These are phyloP conservation scores for Geotrichum aggregatum DNA, from an alignment of 1,139 yeast species.

Conservation along the genomic window DNA sequence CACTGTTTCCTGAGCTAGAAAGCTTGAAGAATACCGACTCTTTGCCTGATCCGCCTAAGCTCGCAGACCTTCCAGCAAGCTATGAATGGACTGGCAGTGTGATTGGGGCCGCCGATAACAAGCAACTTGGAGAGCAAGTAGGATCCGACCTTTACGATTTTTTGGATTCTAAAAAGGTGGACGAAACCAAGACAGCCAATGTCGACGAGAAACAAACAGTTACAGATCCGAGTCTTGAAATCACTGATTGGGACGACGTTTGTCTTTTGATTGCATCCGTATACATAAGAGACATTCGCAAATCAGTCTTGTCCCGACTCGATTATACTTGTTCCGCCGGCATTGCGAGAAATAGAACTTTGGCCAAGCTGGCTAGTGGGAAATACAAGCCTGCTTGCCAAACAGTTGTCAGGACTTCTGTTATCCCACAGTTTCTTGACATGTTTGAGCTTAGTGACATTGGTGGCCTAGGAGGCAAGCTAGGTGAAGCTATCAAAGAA, in stretches of 20 bases:
- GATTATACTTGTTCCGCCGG: constrained; percentile 93
- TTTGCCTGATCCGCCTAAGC: constrained; percentile 44
- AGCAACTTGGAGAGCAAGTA: constrained; percentile 28
- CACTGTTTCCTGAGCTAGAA: constrained; percentile 40
- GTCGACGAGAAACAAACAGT: not conserved
- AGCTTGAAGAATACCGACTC: constrained; percentile 30
- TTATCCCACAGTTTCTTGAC: constrained; percentile 51
- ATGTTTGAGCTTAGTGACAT: constrained; percentile 67
- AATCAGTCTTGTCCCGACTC: constrained; percentile 49
- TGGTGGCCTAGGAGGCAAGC: constrained; percentile 89
- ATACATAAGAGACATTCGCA: constrained; percentile 52
- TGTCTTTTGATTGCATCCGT: constrained; percentile 62
- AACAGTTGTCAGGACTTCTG: constrained; percentile 57
- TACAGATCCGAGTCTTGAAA: constrained; percentile 17
- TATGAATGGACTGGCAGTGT: constrained; percentile 36
- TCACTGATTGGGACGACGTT: constrained; percentile 83
- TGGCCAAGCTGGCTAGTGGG: constrained; percentile 90
- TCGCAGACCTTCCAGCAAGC: constrained; percentile 38
- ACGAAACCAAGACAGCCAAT: not conserved
- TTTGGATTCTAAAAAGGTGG: constrained; percentile 14
- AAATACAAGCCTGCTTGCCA: constrained; percentile 81
- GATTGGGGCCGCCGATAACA: constrained; percentile 25
- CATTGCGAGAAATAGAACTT: constrained; percentile 63
- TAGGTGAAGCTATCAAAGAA: constrained; percentile 58
- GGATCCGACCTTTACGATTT: constrained; percentile 19